Evolutionary conservation across 1,139 yeast species (phyloP).

Genomic region (Geotrichum europaeum): DNA sequence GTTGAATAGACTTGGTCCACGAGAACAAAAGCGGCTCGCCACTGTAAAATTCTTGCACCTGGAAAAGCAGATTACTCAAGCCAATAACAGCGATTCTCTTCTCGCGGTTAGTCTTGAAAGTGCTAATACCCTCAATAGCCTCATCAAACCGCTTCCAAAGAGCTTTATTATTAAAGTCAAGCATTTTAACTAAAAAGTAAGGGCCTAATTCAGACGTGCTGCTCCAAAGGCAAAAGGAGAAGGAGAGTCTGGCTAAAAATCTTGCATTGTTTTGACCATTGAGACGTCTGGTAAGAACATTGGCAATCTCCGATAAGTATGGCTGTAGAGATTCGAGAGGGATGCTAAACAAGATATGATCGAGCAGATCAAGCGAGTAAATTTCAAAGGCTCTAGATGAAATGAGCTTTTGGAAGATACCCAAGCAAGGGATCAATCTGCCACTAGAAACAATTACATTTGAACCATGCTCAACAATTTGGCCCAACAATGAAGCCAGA

Average conservation of each 20-base stretch:
- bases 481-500: constrained; percentile 68
- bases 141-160: constrained; percentile 41
- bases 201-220: constrained; percentile 42
- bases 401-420: constrained; percentile 92
- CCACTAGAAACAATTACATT: constrained; percentile 29
- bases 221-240: constrained; percentile 61
- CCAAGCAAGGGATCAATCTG: constrained; percentile 70
- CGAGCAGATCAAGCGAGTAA: constrained; percentile 79
- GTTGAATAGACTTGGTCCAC: constrained; percentile 48
- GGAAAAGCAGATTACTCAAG: constrained; percentile 51
- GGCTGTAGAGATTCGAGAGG: constrained; percentile 47
- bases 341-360: constrained; percentile 55
- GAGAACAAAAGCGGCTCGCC: constrained; percentile 27
- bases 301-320: constrained; percentile 67
- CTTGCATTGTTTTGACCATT: constrained; percentile 79
- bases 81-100: constrained; percentile 76
- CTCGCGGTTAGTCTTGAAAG: constrained; percentile 60
- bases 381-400: constrained; percentile 77
- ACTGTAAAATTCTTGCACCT: constrained; percentile 39
- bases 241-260: constrained; percentile 52
- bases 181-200: constrained; percentile 46
- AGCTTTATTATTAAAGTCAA: not conserved
- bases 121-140: constrained; percentile 57
- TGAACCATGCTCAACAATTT: constrained; percentile 63
- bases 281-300: constrained; percentile 70